Evolutionary conservation across 2,329 filamentous ascomycete genomes (phyloP), one percentile per base, ranked within the genome.

Genomic region (Sphaerulina musiva): DNA sequence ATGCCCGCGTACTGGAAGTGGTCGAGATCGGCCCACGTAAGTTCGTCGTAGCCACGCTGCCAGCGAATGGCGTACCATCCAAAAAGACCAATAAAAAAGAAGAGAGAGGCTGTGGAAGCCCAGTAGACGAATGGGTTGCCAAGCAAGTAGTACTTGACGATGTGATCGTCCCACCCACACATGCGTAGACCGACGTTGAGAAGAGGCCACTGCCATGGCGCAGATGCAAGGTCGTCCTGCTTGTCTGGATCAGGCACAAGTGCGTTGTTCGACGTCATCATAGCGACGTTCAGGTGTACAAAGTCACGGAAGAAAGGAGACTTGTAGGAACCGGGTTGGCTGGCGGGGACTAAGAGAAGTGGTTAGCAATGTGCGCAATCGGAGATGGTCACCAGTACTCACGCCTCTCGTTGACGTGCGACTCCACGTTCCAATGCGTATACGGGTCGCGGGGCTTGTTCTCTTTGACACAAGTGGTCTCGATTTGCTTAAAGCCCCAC

Each of bases 261-360:
- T 23, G 93, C 93, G 69, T 98, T 98, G 80, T 98, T 98, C 39
- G 93, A 97, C 3, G 93, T 98, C 92, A 97, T 96, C 93, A 98
- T 98, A 59, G 93, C 93, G 58, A 98, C 93, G 70, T 98, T 98
- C 58, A 97, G 78, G 72, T 98, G 93, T 60, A 98, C 85, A 67
- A 98, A 98, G 73, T 98, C 93, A 69, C 95, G 91, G 68, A 95
- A 79, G 80, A 98, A 98, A 2, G 95, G 93, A 36, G 92, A 97
- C 76, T 88, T 95, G 78, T 96, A 98, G 53, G 88, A 85, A 65
- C 87, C 89, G 51, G 93, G 88, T 72, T 96, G 87, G 64, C 87
- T 86, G 59, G 88, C 83, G 39, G 93, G 92, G 26, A 97, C 88
- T 93, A 66, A 43, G 36, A 31, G 36, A 31, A 14, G 38, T 41